These are phyloP conservation scores for Auricularia sp. DNA, from an alignment of 768 basidiomycete species.

Conservation along the genomic window DNA sequence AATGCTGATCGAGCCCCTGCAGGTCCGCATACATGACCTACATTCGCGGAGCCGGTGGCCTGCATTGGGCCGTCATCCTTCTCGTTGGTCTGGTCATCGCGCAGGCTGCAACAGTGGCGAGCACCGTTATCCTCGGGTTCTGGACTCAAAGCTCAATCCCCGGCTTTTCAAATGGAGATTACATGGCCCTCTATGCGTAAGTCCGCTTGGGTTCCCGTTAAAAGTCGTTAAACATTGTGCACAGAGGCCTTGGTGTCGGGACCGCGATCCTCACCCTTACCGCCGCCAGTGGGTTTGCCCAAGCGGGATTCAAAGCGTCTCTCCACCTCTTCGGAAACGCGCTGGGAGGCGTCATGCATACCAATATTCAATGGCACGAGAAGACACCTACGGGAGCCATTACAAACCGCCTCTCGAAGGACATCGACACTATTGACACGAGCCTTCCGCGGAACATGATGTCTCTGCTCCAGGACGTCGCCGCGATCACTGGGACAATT, in stretches of 20 bases:
- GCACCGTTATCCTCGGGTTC: conserved; percentile 61
- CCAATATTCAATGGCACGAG: neutral
- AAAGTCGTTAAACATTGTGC: conserved; percentile 37
- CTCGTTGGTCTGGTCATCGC: conserved; percentile 2
- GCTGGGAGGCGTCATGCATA: neutral
- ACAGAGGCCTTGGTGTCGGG: conserved; percentile 41
- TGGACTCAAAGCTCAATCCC: conserved; percentile 54
- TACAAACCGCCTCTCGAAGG: conserved; percentile 48
- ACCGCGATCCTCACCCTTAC: conserved; percentile 44
- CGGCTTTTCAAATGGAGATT: conserved; percentile 49
- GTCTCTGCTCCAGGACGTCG: conserved; percentile 35
- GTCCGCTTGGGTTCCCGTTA: conserved; percentile 29
- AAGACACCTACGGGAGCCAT: conserved; percentile 36
- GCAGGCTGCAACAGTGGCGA: conserved; percentile 32
- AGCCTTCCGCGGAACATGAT: conserved; percentile 28
- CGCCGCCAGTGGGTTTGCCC: conserved; percentile 46
- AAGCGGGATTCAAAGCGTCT: neutral
- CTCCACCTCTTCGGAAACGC: neutral
- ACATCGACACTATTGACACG: conserved; percentile 49
- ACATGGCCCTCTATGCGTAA: conserved; percentile 50
- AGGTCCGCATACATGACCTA: conserved; percentile 34
- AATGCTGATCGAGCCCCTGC: conserved; percentile 36
- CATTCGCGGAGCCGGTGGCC: conserved; percentile 37
- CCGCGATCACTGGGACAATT: conserved; percentile 43
- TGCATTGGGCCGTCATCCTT: conserved; percentile 31